Evolutionary conservation across 257 asterid species (phyloP), one percentile per base, ranked within the genome.

Genomic region (Nemophila menziesii): DNA sequence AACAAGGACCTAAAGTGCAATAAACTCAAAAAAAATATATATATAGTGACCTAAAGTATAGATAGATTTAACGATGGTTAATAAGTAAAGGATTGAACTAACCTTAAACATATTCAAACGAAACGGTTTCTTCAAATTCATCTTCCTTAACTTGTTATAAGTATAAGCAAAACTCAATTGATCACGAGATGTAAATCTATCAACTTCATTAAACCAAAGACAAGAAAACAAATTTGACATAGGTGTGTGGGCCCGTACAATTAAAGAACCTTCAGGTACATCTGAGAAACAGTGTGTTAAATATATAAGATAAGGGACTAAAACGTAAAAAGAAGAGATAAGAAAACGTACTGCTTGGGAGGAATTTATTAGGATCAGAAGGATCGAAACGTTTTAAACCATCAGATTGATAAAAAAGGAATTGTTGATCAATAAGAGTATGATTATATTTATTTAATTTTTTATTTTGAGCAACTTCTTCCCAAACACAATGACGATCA

Each of bases 401-500:
- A 58, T 90, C 96, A 40, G 69, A 78, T 64, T 77, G 93, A 56
- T 81, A 90, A 50, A 77, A 75, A 39, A 69, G 76, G 71, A 90
- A 90, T 48, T 85, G 96, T 56, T 74, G 78, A 33, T 90, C 96
- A 64, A 90, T 90, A 11, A 81, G 69, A 36, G 80, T 74, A 42
- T 77, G 92, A 58, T 79, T 85, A 67, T 90, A 82, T 74, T 82
- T 90, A 77, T 90, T 86, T 34, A 90, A 96, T 74, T 54, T 85
- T 85, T 90, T 90, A 56, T 90, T 85, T 60, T 85, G 99, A 51
- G 83, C 84, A 63, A 90, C 99, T 69, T 90, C 96, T 61, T 85
- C 94, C 99, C 99, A 90, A 63, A 90, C 74, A 67, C 99, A 90
- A 56, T 90, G 99, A 43, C 99, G 93, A 51, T 77, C 94, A 57